Evolutionary conservation across 352 stramenopile genomes (phyloP).

Genomic region (Pythium insidiosum): DNA sequence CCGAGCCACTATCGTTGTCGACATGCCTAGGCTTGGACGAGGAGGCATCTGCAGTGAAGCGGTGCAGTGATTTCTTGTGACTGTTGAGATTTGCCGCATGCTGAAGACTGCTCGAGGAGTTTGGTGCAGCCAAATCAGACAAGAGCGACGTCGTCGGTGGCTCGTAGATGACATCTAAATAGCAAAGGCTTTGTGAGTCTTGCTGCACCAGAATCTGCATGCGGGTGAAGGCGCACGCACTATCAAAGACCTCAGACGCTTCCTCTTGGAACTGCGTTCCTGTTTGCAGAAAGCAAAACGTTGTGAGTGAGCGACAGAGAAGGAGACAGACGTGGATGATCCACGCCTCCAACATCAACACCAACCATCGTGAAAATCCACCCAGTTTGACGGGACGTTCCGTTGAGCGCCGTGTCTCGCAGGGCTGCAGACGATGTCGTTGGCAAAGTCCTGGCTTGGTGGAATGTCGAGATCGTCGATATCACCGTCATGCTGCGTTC

Average conservation of each 20-base stretch:
- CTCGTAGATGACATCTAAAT: conserved; percentile 62
- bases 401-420: neutral
- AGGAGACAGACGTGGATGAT: no score
- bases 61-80: no score
- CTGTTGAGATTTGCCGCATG: neutral
- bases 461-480: conserved; percentile 56
- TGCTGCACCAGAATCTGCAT: no score
- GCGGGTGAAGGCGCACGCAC: conserved; percentile 18
- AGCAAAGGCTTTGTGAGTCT: neutral
- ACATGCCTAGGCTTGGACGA: neutral
- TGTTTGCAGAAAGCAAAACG: conserved; percentile 12
- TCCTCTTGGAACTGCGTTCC: conserved; percentile 38
- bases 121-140: no score
- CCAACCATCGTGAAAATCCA: conserved; percentile 12
- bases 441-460: conserved; percentile 49
- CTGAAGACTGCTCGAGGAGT: no score
- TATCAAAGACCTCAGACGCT: conserved; percentile 64
- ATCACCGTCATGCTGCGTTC: conserved; percentile 38
- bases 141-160: conserved; percentile 8
- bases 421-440: neutral
- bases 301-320: no score
- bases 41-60: no score
- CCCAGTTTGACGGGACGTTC: conserved; percentile 4
- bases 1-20: conserved; percentile 26
- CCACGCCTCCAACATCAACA: neutral